phyloP scores from a whole-genome alignment of 1,139 yeast genomes.

The Debaryomycetaceae sp. region DNA sequence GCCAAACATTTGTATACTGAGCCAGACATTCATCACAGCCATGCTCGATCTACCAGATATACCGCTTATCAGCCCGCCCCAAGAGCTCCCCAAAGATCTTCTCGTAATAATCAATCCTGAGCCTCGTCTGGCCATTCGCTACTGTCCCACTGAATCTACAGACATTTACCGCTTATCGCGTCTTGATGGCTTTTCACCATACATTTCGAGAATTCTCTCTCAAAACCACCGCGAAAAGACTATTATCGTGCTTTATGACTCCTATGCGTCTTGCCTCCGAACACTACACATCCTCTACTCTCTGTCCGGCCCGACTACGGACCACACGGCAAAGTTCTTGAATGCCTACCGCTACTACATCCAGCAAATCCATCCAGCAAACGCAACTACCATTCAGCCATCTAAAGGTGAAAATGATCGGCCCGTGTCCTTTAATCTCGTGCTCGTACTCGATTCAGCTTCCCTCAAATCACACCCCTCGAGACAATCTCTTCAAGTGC shows the following conservation, averaged over 20 bases:
- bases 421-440: slow-evolving; percentile 10
- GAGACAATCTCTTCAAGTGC: slow-evolving; percentile 19
- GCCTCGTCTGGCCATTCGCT: neutral
- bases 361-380: slow-evolving; percentile 4
- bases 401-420: slow-evolving; percentile 11
- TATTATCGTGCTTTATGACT: slow-evolving; percentile 1
- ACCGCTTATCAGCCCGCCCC: no score
- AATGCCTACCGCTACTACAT: slow-evolving; percentile 2
- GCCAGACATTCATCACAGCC: no score
- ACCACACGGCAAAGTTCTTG: slow-evolving; percentile 1
- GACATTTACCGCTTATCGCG: neutral
- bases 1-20: no score
- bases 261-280: no score
- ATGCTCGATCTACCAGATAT: no score
- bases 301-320: slow-evolving; percentile 1
- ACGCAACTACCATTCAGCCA: neutral
- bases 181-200: neutral
- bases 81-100: neutral
- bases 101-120: neutral
- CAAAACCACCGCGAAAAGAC: slow-evolving; percentile 1
- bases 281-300: no score
- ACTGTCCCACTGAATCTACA: neutral
- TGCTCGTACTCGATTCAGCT: slow-evolving; percentile 10
- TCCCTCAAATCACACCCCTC: slow-evolving; percentile 10
- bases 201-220: slow-evolving; percentile 1